phyloP scores from a whole-genome alignment of 305 asterid species.

The Fraxinus velutina region DNA sequence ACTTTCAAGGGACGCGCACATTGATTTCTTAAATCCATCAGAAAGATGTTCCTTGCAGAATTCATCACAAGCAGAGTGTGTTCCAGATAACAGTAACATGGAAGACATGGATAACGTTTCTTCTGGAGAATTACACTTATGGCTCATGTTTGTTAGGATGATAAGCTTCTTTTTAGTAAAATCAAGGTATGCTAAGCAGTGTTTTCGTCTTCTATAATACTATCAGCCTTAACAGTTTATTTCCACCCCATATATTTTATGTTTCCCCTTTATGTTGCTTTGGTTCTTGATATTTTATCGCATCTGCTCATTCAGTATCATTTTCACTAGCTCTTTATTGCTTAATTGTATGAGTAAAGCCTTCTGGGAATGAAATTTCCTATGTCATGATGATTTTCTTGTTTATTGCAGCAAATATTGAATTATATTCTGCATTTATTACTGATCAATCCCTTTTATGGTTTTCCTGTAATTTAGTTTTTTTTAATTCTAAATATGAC shows the following conservation, averaged over 20 bases:
- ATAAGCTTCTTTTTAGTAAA: constrained; percentile 62
- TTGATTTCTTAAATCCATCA: constrained; percentile 63
- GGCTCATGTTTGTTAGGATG: constrained; percentile 73
- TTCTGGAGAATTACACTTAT: constrained; percentile 39
- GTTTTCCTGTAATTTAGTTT: not conserved
- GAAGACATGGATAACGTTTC: constrained; percentile 30
- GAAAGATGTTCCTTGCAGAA: constrained; percentile 34
- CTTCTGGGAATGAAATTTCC: not conserved
- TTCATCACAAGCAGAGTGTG: constrained; percentile 26
- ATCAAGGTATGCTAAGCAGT: constrained; percentile 53
- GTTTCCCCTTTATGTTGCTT: not conserved
- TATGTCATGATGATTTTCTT: not conserved
- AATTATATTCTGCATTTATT: not conserved
- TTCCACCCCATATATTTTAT: not conserved
- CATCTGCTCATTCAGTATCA: not conserved
- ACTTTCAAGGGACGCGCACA: constrained; percentile 36
- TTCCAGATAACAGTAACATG: constrained; percentile 26
- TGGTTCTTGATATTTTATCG: not conserved
- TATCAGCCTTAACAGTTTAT: not conserved
- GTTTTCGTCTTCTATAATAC: not conserved
- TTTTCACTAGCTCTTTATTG: not conserved
- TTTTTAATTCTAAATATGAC: not conserved
- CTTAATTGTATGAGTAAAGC: not conserved
- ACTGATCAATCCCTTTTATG: not conserved
- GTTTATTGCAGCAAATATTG: not conserved